Base-by-base conservation (phyloP, 768 basidiomycete species). In the Boletus rubescentipes region DNA sequence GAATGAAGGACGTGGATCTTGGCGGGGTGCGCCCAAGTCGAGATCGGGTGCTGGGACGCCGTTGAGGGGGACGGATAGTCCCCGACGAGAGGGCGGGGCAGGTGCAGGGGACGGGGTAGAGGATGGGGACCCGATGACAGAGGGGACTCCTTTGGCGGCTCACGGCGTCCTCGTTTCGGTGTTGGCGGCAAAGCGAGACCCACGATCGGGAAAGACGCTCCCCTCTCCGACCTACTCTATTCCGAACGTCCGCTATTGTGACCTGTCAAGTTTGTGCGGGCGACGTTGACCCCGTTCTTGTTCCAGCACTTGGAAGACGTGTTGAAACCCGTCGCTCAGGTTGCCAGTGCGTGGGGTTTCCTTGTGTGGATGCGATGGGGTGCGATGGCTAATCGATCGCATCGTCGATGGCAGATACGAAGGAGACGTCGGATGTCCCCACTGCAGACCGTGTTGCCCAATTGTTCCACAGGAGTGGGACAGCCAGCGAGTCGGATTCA, bases 261-360 rank as follows among this genome's bases (percentile, higher is more conserved):
- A n/a, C 90, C 89, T 0, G 73, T 93, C 58, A 70, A 71, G 12
- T 92, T 93, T 59, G 87, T 92, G 12, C 82, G 75, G 16, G 82
- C 86, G 0, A 73, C 77, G 11, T 47, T 77, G 39, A 81, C 79
- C 2, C 72, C 79, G 49, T 67, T 78, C 63, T 51, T 77, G 74
- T 71, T 92, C 81, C 57, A 69, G 34, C 46, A 75, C 10, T 78
- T 86, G 41, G 85, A 88, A 38, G 87, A 89, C 9, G 69, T 89
- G 14, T 65, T 89, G 30, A 70, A 83, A 58, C 71, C 87, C 1
- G 64, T 76, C 75, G 3, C 81, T 11, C 32, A 86, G 55, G 73
- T 80, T 32, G 69, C 75, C 26, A 78, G 86, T 83, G 44, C 48
- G 56, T n/a, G 21, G 32, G 26, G 26, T 26, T 20, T 30, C n/a